phyloP scores from a whole-genome alignment of 371 early-diverging fungal genomes.

The Gilbertella persicaria region DNA sequence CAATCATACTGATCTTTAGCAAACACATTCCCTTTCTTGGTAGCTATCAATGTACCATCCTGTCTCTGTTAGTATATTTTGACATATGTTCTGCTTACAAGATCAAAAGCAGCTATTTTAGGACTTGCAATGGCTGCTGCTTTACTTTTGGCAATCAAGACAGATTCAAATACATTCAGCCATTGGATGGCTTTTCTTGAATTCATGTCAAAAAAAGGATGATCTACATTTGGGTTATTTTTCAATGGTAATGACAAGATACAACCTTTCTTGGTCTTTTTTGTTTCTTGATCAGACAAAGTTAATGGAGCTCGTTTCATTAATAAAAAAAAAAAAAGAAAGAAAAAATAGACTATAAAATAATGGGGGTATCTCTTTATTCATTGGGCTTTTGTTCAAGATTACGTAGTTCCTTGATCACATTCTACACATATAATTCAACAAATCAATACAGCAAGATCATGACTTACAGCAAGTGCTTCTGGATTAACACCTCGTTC shows the following conservation, averaged over 20 bases:
- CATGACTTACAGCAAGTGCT: constrained; percentile 24
- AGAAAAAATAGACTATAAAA: not conserved
- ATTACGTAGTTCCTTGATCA: constrained; percentile 24
- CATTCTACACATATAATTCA: constrained; percentile 8
- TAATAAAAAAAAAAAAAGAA: constrained; percentile 2
- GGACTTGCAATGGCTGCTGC: constrained; percentile 11
- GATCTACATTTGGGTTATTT: constrained; percentile 1
- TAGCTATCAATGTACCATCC: constrained; percentile 74
- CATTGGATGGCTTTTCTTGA: constrained; percentile 8
- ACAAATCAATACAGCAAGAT: too few relatives aligned
- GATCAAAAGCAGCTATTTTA: constrained; percentile 83
- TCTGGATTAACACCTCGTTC: constrained; percentile 35
- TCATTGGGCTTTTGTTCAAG: constrained; percentile 2
- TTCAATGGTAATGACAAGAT: not conserved
- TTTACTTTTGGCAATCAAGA: constrained; percentile 21
- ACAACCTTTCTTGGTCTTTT: constrained; percentile 10
- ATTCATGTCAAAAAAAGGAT: constrained; percentile 28
- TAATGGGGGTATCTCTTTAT: not conserved
- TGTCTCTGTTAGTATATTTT: constrained; percentile 8
- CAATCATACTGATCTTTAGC: constrained; percentile 80
- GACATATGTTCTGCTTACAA: constrained; percentile 40
- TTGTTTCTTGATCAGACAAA: not conserved
- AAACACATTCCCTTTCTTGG: constrained; percentile 63
- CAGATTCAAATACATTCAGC: constrained; percentile 13
- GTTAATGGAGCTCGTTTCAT: constrained; percentile 12